These are phyloP conservation scores for Glutinoglossum americanum DNA, from an alignment of 495 filamentous ascomycete genomes.

Conservation along the genomic window DNA sequence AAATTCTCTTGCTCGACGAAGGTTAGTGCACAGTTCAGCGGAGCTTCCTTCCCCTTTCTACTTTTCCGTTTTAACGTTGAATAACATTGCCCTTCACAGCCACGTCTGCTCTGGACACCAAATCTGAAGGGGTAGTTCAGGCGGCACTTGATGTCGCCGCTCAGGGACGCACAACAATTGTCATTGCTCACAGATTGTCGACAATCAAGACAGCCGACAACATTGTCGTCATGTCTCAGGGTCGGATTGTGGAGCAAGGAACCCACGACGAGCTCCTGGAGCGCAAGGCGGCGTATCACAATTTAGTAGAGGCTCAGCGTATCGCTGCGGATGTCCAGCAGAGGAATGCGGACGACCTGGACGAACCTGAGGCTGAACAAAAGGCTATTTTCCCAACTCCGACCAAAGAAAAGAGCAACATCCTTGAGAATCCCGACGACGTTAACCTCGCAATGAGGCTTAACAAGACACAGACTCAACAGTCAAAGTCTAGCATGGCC, in stretches of 20 bases:
- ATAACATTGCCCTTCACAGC: conserved; percentile 19
- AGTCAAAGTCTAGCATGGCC: conserved; percentile 47
- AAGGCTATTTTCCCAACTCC: conserved; percentile 10
- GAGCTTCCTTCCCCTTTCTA: neutral
- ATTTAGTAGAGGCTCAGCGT: conserved; percentile 59
- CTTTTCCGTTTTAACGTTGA: neutral
- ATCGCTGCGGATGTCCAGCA: conserved; percentile 44
- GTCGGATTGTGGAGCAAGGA: conserved; percentile 75
- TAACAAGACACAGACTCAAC: conserved; percentile 39
- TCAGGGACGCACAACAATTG: conserved; percentile 82
- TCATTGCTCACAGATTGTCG: conserved; percentile 84
- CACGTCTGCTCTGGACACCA: conserved; percentile 86
- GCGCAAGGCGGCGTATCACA: conserved; percentile 40
- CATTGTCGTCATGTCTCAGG: conserved; percentile 79
- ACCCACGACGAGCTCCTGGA: conserved; percentile 51
- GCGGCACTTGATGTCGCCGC: conserved; percentile 74
- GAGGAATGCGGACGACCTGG: conserved; percentile 18
- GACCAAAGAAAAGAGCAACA: conserved; percentile 9
- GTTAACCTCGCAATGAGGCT: conserved; percentile 28
- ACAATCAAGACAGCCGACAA: conserved; percentile 90
- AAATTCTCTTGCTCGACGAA: conserved; percentile 85
- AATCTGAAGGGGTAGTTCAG: conserved; percentile 86
- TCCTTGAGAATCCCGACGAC: conserved; percentile 33
- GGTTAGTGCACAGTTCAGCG: neutral
- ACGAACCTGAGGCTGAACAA: conserved; percentile 8